A percentile compares a stretch with the other conserved stretches of the same genome.
These are phyloP conservation scores for Nematocida ironsii DNA, from an alignment of 371 early-diverging fungal species.

Conservation along the genomic window DNA sequence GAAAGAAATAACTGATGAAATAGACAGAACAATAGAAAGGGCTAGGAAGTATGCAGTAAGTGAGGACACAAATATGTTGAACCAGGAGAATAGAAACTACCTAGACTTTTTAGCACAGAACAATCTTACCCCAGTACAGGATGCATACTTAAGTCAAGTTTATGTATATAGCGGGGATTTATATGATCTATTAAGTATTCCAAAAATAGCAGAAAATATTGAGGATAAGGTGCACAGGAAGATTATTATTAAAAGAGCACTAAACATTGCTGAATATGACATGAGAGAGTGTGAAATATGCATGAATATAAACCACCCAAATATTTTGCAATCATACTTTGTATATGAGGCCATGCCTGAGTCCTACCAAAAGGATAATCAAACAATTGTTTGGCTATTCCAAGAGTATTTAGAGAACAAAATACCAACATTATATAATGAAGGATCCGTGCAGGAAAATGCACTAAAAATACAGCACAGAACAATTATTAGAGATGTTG, in stretches of 20 bases:
- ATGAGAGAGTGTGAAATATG: constrained; percentile 60
- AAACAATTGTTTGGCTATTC: constrained; percentile 66
- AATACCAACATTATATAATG: constrained; percentile 42
- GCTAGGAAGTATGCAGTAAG: background rate
- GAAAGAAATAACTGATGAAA: background rate
- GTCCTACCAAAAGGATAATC: constrained; percentile 43
- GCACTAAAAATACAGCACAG: constrained; percentile 23
- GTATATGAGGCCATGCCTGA: constrained; percentile 35
- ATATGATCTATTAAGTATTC: background rate
- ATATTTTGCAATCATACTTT: constrained; percentile 62
- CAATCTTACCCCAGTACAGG: background rate
- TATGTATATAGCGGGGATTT: background rate
- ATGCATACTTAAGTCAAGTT: constrained; percentile 1
- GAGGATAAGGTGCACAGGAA: background rate
- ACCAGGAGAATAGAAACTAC: background rate
- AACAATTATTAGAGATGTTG: constrained; percentile 60
- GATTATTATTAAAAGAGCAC: constrained; percentile 64
- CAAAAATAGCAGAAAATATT: background rate
- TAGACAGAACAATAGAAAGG: constrained; percentile 6
- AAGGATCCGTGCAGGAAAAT: constrained; percentile 47
- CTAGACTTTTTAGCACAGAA: background rate
- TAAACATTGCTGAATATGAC: constrained; percentile 40
- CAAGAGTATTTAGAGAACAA: constrained; percentile 64
- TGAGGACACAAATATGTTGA: background rate
- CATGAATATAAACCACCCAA: constrained; percentile 38